Percentiles rank a stretch among this genome's conserved stretches.
Conservation (phyloP, 192 early-diverging fungal genomes). For the Pilaira anomala region DNA sequence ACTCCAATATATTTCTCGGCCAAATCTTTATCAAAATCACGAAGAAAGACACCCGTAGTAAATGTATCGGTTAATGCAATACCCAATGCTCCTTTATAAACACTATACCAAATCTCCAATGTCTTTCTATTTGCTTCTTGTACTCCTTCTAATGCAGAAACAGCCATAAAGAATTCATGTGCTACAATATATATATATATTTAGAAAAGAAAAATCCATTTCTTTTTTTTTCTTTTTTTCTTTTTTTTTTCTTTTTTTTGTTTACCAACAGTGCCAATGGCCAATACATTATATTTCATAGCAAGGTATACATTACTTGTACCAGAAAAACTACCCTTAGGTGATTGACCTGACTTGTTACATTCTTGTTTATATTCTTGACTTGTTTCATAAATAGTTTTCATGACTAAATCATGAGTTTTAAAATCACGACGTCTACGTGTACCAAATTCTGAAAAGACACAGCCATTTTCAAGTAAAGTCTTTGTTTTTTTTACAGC, state of each 20-base stretch:
- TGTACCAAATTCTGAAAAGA: constrained; percentile 80
- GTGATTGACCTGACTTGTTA: constrained; percentile 13
- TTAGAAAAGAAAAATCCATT: too few relatives aligned
- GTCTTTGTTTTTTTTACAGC: constrained; percentile 47
- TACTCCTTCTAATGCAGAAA: constrained; percentile 63
- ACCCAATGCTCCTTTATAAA: constrained; percentile 52
- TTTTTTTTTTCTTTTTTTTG: not conserved
- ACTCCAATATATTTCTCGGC: constrained; percentile 55
- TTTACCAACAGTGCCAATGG: constrained; percentile 50
- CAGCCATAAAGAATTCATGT: constrained; percentile 78
- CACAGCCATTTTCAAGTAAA: constrained; percentile 55
- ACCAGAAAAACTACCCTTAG: constrained; percentile 51
- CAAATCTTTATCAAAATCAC: constrained; percentile 51
- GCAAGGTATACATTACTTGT: constrained; percentile 76
- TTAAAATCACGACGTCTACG: constrained; percentile 63
- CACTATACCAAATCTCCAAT: constrained; percentile 55
- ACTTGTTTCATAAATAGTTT: constrained; percentile 32
- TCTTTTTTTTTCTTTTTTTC: not conserved
- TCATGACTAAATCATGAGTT: constrained; percentile 63
- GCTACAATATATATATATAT: constrained; percentile 49
- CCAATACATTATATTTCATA: constrained; percentile 33
- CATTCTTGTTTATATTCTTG: constrained; percentile 6
- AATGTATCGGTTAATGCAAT: constrained; percentile 79
- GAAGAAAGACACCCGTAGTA: constrained; percentile 60
- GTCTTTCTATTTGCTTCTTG: constrained; percentile 58